These are phyloP conservation scores for Trichomonascaceae sp. DNA, from an alignment of 1,139 yeast species.

Conservation along the genomic window DNA sequence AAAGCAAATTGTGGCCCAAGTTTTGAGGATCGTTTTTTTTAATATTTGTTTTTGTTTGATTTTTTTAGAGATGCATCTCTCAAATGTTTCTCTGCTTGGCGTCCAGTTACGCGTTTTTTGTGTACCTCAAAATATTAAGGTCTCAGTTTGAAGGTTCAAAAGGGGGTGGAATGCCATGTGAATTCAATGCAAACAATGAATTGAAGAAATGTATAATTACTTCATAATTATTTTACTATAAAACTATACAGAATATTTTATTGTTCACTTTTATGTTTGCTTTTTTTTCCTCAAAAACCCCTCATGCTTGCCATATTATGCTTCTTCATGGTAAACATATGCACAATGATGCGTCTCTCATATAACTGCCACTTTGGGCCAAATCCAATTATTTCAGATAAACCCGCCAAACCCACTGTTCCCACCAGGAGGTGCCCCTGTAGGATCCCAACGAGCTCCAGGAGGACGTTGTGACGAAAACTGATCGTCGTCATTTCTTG, in stretches of 20 bases:
- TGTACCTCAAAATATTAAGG: not conserved
- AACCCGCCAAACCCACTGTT: not conserved
- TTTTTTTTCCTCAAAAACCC: not conserved
- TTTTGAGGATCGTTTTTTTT: not conserved
- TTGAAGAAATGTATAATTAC: not conserved
- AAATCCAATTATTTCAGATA: not conserved
- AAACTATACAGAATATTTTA: not conserved
- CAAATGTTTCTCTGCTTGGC: not conserved
- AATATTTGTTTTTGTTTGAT: not conserved
- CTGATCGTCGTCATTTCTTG: slow-evolving; percentile 17
- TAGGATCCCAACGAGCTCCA: slow-evolving; percentile 36
- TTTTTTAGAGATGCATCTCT: not conserved
- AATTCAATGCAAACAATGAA: too few species aligned
- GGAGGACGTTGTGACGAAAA: slow-evolving; percentile 27
- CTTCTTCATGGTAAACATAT: not conserved
- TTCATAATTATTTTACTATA: not conserved
- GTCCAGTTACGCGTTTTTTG: not conserved
- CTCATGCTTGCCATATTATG: not conserved
- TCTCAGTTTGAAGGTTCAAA: not conserved
- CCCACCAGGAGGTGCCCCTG: slow-evolving; percentile 20
- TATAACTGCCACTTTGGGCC: not conserved
- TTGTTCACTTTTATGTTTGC: not conserved
- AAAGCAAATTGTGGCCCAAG: not conserved
- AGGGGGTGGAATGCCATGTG: not conserved
- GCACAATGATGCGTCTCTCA: not conserved